Evolutionary conservation across 305 asterid species (phyloP).

Genomic region (Fraxinus velutina): DNA sequence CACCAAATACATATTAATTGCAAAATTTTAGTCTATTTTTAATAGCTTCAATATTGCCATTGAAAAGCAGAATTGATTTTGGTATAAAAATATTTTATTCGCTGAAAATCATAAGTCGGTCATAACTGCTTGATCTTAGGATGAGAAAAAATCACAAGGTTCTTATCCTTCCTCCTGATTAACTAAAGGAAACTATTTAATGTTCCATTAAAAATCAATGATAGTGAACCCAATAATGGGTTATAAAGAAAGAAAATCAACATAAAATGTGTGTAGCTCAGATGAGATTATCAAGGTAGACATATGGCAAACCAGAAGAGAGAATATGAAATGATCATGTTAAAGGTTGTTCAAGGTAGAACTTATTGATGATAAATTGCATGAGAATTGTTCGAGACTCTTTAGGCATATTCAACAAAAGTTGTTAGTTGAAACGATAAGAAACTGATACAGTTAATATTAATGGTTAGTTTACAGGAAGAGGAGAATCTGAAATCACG

Average conservation of each 20-base stretch:
- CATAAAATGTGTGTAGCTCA: neutral
- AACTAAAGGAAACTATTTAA: neutral
- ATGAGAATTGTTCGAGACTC: neutral
- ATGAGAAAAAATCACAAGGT: neutral
- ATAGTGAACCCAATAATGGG: neutral
- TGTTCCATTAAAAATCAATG: neutral
- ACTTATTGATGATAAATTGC: neutral
- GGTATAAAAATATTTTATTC: neutral
- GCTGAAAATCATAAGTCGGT: neutral
- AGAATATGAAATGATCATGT: neutral
- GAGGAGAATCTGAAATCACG: neutral
- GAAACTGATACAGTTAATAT: neutral
- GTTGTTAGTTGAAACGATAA: neutral
- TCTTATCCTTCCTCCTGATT: neutral
- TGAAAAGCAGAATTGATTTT: neutral
- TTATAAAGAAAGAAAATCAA: neutral
- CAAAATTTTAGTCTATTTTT: neutral
- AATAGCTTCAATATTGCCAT: neutral
- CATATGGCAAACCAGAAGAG: neutral
- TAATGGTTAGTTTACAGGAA: neutral
- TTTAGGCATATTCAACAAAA: neutral
- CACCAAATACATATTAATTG: neutral
- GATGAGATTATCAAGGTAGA: neutral
- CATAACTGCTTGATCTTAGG: neutral
- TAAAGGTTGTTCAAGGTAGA: neutral